phyloP scores from a whole-genome alignment of 345 rosid genomes.

The Zanthoxylum bungeanum region DNA sequence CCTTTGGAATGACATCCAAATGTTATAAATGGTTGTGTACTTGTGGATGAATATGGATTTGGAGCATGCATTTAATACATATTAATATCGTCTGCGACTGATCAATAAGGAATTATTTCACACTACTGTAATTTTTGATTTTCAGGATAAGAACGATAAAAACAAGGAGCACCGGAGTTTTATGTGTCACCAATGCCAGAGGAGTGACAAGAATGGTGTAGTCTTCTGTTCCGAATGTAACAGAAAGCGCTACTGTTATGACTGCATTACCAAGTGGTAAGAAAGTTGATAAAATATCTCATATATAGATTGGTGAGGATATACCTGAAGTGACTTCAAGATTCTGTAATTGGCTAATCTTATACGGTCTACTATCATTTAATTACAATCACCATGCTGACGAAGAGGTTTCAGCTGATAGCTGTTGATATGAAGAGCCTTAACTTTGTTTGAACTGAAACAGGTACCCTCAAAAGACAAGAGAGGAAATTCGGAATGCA shows the following conservation, averaged over 20 bases:
- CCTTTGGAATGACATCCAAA: neutral
- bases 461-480: constrained; percentile 46
- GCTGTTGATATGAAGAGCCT: neutral
- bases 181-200: constrained; percentile 48
- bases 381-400: neutral
- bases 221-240: constrained; percentile 42
- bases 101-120: neutral
- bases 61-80: neutral
- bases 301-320: neutral
- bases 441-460: constrained; percentile 10
- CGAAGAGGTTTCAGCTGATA: neutral
- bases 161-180: constrained; percentile 20
- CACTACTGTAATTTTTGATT: neutral
- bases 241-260: constrained; percentile 48
- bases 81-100: neutral
- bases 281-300: neutral
- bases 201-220: constrained; percentile 28
- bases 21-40: neutral
- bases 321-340: neutral
- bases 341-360: neutral
- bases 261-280: constrained; percentile 54
- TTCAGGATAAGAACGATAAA: neutral
- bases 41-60: neutral
- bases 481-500: constrained; percentile 33
- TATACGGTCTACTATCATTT: neutral